These are phyloP conservation scores for Grosmannia clavigera DNA, from an alignment of 2,329 filamentous ascomycete species.

Conservation along the genomic window DNA sequence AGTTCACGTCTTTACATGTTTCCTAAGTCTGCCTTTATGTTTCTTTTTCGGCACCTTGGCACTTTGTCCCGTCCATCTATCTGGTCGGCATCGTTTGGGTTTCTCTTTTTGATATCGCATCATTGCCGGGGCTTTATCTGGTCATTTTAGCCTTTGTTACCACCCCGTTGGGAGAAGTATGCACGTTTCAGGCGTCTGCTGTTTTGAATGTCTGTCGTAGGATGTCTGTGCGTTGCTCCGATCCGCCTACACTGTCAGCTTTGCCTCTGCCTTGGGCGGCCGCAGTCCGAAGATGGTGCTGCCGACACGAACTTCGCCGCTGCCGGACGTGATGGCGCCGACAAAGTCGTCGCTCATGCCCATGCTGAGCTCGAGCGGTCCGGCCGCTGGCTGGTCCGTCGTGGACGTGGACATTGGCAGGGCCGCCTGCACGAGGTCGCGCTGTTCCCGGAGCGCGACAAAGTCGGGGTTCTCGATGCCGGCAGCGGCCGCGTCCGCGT, in stretches of 20 bases:
- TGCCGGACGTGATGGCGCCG: slow-evolving; percentile 71
- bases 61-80: neutral
- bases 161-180: too few relatives aligned
- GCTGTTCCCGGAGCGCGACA: slow-evolving; percentile 49
- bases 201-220: neutral
- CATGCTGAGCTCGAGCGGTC: slow-evolving; percentile 75
- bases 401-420: slow-evolving; percentile 21
- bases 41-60: too few relatives aligned
- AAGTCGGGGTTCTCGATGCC: slow-evolving; percentile 78
- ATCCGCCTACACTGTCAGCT: slow-evolving; percentile 37
- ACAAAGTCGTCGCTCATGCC: slow-evolving; percentile 98
- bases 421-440: slow-evolving; percentile 50
- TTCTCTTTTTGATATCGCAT: neutral
- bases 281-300: slow-evolving; percentile 88
- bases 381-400: slow-evolving; percentile 29
- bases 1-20: too few relatives aligned
- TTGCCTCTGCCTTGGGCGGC: slow-evolving; percentile 67
- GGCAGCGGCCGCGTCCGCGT: slow-evolving; percentile 58
- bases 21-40: neutral
- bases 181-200: too few relatives aligned
- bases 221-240: too few relatives aligned
- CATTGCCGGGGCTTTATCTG: too few relatives aligned
- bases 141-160: too few relatives aligned
- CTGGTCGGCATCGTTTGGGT: slow-evolving; percentile 14
- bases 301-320: slow-evolving; percentile 79